Percentiles rank a stretch among this genome's conserved stretches.
These are phyloP conservation scores for Xylaria sp. DNA, from an alignment of 2,329 filamentous ascomycete species.

Conservation along the genomic window DNA sequence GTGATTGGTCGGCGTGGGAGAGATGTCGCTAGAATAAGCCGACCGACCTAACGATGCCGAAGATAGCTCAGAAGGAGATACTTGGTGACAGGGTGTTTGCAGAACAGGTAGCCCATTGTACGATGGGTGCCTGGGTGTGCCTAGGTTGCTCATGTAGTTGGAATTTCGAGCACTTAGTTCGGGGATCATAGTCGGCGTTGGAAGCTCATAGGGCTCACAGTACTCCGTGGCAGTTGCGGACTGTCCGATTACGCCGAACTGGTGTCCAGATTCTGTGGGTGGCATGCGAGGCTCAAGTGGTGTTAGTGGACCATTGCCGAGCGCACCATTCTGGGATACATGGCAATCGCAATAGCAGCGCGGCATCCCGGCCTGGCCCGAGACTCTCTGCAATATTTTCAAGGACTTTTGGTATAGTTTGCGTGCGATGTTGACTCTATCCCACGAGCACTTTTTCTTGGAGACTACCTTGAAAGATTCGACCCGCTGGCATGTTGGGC, in stretches of 20 bases:
- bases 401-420: not conserved
- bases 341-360: not conserved
- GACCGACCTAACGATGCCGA: not conserved
- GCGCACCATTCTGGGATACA: not conserved
- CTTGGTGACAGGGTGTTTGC: not conserved
- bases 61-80: conserved; percentile 8
- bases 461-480: conserved; percentile 24
- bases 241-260: not conserved
- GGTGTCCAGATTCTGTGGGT: not conserved
- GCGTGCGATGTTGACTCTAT: conserved; percentile 5
- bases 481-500: conserved; percentile 25
- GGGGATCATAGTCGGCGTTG: not conserved
- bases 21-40: not conserved
- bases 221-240: not conserved
- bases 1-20: not conserved
- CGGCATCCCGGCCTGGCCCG: not conserved
- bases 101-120: not conserved
- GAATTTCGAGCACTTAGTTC: not conserved
- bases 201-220: not conserved
- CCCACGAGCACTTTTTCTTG: conserved; percentile 29
- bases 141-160: not conserved
- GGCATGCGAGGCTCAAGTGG: not conserved
- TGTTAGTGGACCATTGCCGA: not conserved
- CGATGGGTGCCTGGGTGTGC: not conserved
- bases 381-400: not conserved